Conservation (phyloP, 2,329 filamentous ascomycete genomes). For the Ustulina deusta region DNA sequence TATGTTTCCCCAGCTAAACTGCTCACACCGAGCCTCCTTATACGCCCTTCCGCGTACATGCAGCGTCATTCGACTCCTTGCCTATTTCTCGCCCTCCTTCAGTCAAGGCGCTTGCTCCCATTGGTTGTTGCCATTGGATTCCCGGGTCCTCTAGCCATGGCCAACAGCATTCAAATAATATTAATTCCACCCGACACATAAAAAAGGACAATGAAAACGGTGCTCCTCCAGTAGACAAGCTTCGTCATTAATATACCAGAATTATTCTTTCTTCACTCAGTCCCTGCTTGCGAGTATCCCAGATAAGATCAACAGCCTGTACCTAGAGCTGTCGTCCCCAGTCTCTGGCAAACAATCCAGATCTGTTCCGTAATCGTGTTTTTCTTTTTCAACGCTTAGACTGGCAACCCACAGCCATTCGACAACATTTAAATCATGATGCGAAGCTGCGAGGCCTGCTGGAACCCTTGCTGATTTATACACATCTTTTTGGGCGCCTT, state of each 20-base stretch:
- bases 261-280: conserved; percentile 33
- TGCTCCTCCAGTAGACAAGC: conserved; percentile 26
- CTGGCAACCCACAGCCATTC: conserved; percentile 25
- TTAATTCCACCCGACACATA: conserved; percentile 46
- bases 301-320: conserved; percentile 22
- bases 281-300: conserved; percentile 5
- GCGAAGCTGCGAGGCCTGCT: conserved; percentile 13
- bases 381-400: conserved; percentile 27
- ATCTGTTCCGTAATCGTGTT: conserved; percentile 38
- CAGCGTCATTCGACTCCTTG: not conserved
- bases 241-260: conserved; percentile 41
- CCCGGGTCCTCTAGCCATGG: not conserved
- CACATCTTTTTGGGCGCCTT: conserved; percentile 23
- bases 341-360: conserved; percentile 31
- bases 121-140: not conserved
- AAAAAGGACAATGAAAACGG: conserved; percentile 41
- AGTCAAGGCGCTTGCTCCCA: conserved; percentile 1
- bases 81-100: not conserved
- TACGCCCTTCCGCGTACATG: conserved; percentile 11
- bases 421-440: conserved; percentile 31
- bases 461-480: conserved; percentile 30
- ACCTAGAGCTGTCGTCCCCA: conserved; percentile 9
- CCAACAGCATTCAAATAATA: conserved; percentile 41
- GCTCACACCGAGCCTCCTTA: conserved; percentile 1
- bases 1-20: not conserved